Evolutionary conservation across 345 rosid genomes (phyloP).

Genomic region (Gossypium turneri): DNA sequence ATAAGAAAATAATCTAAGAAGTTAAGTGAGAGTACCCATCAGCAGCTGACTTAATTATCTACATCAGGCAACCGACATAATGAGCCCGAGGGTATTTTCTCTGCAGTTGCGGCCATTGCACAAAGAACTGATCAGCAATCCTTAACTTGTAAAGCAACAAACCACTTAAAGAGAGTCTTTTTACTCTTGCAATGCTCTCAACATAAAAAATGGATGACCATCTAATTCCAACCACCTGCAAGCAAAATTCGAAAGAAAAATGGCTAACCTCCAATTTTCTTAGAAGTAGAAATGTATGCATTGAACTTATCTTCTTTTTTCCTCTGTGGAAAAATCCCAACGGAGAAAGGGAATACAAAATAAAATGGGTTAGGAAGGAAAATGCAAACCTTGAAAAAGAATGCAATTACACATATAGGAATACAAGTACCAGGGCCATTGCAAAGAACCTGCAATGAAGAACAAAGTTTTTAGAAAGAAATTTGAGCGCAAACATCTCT

Average conservation of each 20-base stretch:
- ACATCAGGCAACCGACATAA: constrained; percentile 86
- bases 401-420: constrained; percentile 74
- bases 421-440: constrained; percentile 97
- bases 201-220: constrained; percentile 78
- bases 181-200: constrained; percentile 93
- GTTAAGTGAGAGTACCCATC: constrained; percentile 19
- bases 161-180: constrained; percentile 79
- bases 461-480: background rate
- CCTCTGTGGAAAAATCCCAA: background rate
- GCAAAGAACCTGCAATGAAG: constrained; percentile 60
- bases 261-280: background rate
- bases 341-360: background rate
- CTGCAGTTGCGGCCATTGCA: constrained; percentile 86
- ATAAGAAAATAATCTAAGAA: background rate
- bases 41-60: constrained; percentile 26
- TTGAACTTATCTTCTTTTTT: background rate
- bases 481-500: constrained; percentile 1
- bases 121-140: constrained; percentile 78
- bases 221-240: constrained; percentile 71
- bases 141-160: constrained; percentile 69
- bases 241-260: constrained; percentile 11
- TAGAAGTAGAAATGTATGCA: background rate
- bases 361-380: background rate
- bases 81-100: constrained; percentile 58
- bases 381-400: constrained; percentile 62